Percentiles rank a stretch among this genome's conserved stretches.
Evolutionary conservation across 2,329 filamentous ascomycete species (phyloP).

Genomic region (Grosmannia serpens): DNA sequence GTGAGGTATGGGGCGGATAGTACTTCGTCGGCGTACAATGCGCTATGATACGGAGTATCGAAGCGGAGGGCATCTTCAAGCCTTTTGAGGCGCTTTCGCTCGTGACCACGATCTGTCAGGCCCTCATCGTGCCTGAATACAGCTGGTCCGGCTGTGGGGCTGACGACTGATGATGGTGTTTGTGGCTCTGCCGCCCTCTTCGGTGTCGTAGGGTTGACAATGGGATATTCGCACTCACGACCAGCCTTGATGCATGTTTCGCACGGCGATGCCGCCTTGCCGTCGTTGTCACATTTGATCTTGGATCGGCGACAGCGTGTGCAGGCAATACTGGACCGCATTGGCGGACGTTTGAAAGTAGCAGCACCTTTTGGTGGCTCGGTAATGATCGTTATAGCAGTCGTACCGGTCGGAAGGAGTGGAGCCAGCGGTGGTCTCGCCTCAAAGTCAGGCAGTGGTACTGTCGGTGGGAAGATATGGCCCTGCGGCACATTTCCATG

Average conservation of each 20-base stretch:
- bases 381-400: constrained; percentile 20
- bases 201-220: neutral
- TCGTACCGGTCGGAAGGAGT: neutral
- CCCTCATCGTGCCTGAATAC: constrained; percentile 28
- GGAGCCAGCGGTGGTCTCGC: neutral
- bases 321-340: constrained; percentile 74
- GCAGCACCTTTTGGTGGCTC: constrained; percentile 27
- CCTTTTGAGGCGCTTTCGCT: constrained; percentile 37
- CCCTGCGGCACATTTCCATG: neutral
- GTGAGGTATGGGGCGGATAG: constrained; percentile 52
- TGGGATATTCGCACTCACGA: constrained; percentile 62
- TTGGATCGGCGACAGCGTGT: constrained; percentile 66
- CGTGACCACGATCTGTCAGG: constrained; percentile 27
- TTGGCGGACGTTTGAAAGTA: constrained; percentile 30
- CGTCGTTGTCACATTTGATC: constrained; percentile 76
- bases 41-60: constrained; percentile 24
- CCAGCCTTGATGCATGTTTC: constrained; percentile 62
- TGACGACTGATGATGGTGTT: neutral
- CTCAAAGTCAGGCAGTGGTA: neutral
- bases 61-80: constrained; percentile 29
- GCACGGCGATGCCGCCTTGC: constrained; percentile 54
- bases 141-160: neutral
- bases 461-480: neutral
- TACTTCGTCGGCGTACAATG: constrained; percentile 41
- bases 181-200: neutral